Conservation (phyloP, 345 rosid genomes). For the Punica granatum region DNA sequence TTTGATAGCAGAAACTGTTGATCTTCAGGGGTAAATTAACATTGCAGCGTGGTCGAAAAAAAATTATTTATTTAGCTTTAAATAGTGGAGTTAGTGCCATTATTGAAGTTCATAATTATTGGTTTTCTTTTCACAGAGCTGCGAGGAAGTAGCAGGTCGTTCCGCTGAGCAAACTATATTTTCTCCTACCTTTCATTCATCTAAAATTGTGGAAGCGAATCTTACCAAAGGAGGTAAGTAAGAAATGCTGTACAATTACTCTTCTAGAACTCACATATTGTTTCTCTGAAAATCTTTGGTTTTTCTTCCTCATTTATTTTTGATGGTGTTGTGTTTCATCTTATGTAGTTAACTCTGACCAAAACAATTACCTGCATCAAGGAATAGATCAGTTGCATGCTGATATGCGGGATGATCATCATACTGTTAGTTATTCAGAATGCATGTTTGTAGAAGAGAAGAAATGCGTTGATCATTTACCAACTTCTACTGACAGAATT, state of each 20-base stretch:
- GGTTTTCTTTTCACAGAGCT: constrained; percentile 26
- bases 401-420: constrained; percentile 18
- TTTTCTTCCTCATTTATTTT: constrained; percentile 6
- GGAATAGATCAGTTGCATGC: constrained; percentile 15
- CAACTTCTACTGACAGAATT: constrained; percentile 14
- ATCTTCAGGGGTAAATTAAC: background rate
- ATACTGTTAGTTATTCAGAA: constrained; percentile 15
- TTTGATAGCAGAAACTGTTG: background rate
- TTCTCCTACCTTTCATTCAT: constrained; percentile 54
- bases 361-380: constrained; percentile 17
- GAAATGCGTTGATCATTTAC: constrained; percentile 13
- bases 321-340: background rate
- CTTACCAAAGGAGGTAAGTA: constrained; percentile 35
- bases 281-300: background rate
- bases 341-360: constrained; percentile 24
- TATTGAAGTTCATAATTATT: constrained; percentile 6
- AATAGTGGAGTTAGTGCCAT: background rate
- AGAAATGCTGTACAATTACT: background rate
- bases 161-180: constrained; percentile 36
- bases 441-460: constrained; percentile 21
- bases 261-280: background rate
- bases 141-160: constrained; percentile 23
- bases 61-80: background rate
- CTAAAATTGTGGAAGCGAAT: constrained; percentile 31
- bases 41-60: too few relatives aligned